phyloP scores from a whole-genome alignment of 371 early-diverging fungal species.

The Chytridiales sp. region DNA sequence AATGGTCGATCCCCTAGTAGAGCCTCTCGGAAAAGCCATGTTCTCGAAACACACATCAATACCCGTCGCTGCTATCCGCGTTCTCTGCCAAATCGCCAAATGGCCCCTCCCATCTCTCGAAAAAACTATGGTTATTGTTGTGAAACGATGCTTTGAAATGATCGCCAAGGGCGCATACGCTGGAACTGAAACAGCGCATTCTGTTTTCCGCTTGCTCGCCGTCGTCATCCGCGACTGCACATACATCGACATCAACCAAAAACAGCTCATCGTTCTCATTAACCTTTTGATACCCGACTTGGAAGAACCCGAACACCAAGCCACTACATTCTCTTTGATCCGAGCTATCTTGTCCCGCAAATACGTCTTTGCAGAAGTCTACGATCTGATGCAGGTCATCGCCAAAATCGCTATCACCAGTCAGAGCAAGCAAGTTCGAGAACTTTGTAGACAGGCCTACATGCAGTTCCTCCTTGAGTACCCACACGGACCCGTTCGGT shows the following conservation, averaged over 20 bases:
- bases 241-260: conserved; percentile 61
- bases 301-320: conserved; percentile 81
- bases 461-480: conserved; percentile 92
- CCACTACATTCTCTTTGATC: conserved; percentile 80
- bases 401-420: conserved; percentile 81
- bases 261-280: conserved; percentile 76
- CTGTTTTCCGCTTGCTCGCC: conserved; percentile 77
- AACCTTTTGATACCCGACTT: conserved; percentile 82
- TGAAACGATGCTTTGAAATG: conserved; percentile 69
- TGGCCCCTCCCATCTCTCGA: conserved; percentile 70
- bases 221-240: conserved; percentile 69
- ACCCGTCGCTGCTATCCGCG: conserved; percentile 65
- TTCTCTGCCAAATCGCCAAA: conserved; percentile 64
- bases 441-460: conserved; percentile 75
- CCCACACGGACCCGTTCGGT: conserved; percentile 79
- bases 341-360: conserved; percentile 83
- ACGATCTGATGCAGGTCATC: conserved; percentile 84
- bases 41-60: conserved; percentile 77
- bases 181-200: conserved; percentile 71
- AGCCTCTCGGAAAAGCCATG: conserved; percentile 74
- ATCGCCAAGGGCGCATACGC: conserved; percentile 66
- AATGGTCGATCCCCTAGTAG: conserved; percentile 78
- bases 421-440: conserved; percentile 75
- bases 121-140: conserved; percentile 57
- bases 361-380: conserved; percentile 82